phyloP scores from a whole-genome alignment of 2,329 filamentous ascomycete genomes.

The Monosporascus cannonballus region DNA sequence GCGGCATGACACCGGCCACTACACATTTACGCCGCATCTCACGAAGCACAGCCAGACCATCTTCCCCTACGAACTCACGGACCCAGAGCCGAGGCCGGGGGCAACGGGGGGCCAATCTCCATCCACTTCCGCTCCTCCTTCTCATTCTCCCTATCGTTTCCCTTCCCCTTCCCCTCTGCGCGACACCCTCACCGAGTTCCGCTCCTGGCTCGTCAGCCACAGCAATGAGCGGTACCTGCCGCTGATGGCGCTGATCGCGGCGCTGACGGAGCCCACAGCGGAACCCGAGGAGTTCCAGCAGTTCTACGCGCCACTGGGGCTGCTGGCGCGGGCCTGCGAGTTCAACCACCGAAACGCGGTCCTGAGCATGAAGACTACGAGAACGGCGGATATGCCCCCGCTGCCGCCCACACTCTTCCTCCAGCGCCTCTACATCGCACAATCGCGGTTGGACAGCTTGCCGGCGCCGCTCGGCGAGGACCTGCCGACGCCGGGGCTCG shows the following conservation, averaged over 20 bases:
- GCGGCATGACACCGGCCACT: background rate
- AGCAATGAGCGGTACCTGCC: background rate
- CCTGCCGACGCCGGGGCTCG: conserved; percentile 60
- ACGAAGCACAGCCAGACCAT: background rate
- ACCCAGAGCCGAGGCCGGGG: background rate
- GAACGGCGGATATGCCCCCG: too few species aligned
- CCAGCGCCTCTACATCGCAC: conserved; percentile 73
- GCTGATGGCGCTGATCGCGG: background rate
- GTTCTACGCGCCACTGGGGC: conserved; percentile 54
- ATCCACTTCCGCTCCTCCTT: background rate
- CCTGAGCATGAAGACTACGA: too few species aligned
- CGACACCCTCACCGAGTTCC: background rate
- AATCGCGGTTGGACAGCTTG: conserved; percentile 66
- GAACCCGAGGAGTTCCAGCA: conserved; percentile 40
- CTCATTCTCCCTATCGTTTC: too few species aligned
- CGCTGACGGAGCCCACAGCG: background rate
- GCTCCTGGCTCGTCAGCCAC: background rate
- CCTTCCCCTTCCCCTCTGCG: background rate
- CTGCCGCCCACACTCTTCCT: conserved; percentile 2
- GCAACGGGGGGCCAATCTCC: background rate
- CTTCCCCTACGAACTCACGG: background rate
- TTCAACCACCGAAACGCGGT: conserved; percentile 40
- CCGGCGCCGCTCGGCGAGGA: conserved; percentile 58
- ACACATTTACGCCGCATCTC: background rate
- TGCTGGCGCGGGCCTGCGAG: conserved; percentile 54